Evolutionary conservation across 1,284 basidiomycete genomes (phyloP).

Genomic region (Mycena sp.): DNA sequence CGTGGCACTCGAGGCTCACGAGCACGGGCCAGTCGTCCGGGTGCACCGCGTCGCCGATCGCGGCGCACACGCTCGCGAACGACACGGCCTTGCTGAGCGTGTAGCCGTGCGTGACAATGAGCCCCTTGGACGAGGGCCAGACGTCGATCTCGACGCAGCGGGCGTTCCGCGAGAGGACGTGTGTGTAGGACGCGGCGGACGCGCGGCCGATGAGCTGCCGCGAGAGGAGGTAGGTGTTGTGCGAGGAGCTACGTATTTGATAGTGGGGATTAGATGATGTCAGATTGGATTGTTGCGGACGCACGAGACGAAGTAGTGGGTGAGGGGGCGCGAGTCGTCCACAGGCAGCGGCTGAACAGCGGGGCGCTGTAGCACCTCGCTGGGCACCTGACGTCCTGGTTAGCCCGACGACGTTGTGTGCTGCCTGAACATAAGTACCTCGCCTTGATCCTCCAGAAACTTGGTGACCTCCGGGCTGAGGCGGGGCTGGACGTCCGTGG

Average conservation of each 20-base stretch:
- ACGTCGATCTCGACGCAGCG: constrained; percentile 79
- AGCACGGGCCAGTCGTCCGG: constrained; percentile 64
- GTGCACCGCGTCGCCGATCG: constrained; percentile 56
- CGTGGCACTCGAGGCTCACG: constrained; percentile 73
- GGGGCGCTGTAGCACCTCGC: constrained; percentile 48
- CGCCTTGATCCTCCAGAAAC: constrained; percentile 39
- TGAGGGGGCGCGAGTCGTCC: constrained; percentile 57
- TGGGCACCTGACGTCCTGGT: constrained; percentile 43
- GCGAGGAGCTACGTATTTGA: constrained; percentile 54
- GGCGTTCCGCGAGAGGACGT: constrained; percentile 61
- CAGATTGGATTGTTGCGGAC: constrained; percentile 35
- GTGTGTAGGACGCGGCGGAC: constrained; percentile 63
- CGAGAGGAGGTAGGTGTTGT: constrained; percentile 72
- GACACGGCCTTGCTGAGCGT: constrained; percentile 60
- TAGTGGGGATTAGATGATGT: background rate
- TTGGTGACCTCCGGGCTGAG: constrained; percentile 43
- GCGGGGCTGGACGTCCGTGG: constrained; percentile 36
- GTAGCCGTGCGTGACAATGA: constrained; percentile 69
- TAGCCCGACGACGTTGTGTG: background rate
- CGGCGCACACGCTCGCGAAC: constrained; percentile 60
- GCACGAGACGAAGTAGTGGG: constrained; percentile 67
- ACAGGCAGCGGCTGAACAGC: constrained; percentile 46
- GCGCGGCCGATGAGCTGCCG: constrained; percentile 67
- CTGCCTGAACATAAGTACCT: constrained; percentile 32
- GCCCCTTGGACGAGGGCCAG: constrained; percentile 64